Percentiles rank a stretch among this genome's conserved stretches.
Evolutionary conservation across 257 asterid genomes (phyloP).

Genomic region (Mitragyna speciosa): DNA sequence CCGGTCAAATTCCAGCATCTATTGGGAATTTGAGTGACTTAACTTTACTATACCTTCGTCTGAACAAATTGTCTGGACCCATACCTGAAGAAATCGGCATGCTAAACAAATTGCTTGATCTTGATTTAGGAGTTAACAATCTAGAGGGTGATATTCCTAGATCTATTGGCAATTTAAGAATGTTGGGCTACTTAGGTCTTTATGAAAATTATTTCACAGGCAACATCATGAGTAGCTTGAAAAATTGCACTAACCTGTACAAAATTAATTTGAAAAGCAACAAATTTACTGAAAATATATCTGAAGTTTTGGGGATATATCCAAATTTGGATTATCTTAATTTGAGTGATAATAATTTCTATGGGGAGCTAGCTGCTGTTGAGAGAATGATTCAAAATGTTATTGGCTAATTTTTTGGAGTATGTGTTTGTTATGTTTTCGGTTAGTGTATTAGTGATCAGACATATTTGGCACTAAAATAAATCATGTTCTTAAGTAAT

Average conservation of each 20-base stretch:
- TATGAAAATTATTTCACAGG: slow-evolving; percentile 20
- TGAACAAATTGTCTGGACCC: not conserved
- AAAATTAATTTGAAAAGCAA: no score
- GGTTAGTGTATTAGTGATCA: no score
- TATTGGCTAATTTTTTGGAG: no score
- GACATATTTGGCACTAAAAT: no score
- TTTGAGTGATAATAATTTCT: slow-evolving; percentile 32
- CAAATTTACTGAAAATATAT: slow-evolving; percentile 31
- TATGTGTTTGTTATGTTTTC: no score
- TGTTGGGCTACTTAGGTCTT: slow-evolving; percentile 4
- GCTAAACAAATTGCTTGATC: slow-evolving; percentile 14
- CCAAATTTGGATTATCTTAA: slow-evolving; percentile 32
- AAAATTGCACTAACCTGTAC: no score
- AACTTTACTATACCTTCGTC: not conserved
- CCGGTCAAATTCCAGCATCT: slow-evolving; percentile 15
- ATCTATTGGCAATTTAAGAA: slow-evolving; percentile 30
- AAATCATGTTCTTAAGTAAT: no score
- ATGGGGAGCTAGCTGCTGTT: slow-evolving; percentile 38
- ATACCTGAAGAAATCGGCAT: slow-evolving; percentile 21
- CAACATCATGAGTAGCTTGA: slow-evolving; percentile 26
- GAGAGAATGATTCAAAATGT: no score
- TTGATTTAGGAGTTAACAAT: slow-evolving; percentile 23
- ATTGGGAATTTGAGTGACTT: slow-evolving; percentile 15
- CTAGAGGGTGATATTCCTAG: slow-evolving; percentile 27
- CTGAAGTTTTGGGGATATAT: slow-evolving; percentile 32